A percentile compares a stretch with the other conserved stretches of the same genome.
phyloP scores from a whole-genome alignment of 2,329 filamentous ascomycete species.

The Scytalidium lignicola region DNA sequence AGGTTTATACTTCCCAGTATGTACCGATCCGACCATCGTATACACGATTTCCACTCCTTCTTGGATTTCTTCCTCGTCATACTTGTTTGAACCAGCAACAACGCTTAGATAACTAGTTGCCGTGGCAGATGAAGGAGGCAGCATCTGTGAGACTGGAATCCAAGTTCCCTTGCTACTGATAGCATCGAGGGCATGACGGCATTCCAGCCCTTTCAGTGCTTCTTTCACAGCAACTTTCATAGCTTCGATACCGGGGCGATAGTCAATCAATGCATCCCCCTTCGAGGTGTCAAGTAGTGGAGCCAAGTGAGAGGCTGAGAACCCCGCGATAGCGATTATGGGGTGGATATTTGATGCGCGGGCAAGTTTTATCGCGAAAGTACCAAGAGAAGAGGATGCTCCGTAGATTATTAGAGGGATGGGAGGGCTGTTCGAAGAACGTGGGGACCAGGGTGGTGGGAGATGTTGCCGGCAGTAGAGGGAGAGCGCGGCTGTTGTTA shows the following conservation, averaged over 20 bases:
- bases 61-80: conserved; percentile 8
- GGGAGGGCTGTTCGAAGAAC: neutral
- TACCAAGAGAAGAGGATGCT: conserved; percentile 31
- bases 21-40: conserved; percentile 11
- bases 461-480: conserved; percentile 31
- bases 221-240: conserved; percentile 23
- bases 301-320: conserved; percentile 37
- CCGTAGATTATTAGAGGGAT: conserved; percentile 19
- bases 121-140: conserved; percentile 31
- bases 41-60: conserved; percentile 7
- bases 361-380: conserved; percentile 49
- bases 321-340: conserved; percentile 50
- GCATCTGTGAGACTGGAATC: conserved; percentile 11
- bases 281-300: conserved; percentile 40
- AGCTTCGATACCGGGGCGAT: conserved; percentile 39
- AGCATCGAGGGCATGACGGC: conserved; percentile 15
- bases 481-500: conserved; percentile 33
- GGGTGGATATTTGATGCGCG: conserved; percentile 46
- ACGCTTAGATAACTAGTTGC: conserved; percentile 31
- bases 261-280: conserved; percentile 50
- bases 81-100: conserved; percentile 8
- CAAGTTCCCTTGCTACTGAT: conserved; percentile 11
- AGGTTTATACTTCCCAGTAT: conserved; percentile 9
- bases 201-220: conserved; percentile 4
- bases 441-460: conserved; percentile 28